Evolutionary conservation across 345 rosid species (phyloP).

Genomic region (Eucalyptus regnans): DNA sequence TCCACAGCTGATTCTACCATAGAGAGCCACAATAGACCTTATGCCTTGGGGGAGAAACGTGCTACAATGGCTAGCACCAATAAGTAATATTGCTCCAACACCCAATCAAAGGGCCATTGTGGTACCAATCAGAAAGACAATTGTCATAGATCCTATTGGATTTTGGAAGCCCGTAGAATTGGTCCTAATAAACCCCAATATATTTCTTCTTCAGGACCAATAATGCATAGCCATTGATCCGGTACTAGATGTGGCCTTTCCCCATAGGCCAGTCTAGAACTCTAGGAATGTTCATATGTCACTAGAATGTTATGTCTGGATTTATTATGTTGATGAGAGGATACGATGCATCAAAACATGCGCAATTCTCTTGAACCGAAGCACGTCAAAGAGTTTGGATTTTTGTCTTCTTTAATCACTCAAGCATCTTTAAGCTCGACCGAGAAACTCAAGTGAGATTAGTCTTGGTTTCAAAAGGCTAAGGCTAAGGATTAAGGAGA

Average conservation of each 20-base stretch:
- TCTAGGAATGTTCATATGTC: not conserved
- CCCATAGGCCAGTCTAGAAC: not conserved
- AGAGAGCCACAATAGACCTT: too few relatives aligned
- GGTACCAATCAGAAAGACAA: not conserved
- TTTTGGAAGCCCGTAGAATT: not conserved
- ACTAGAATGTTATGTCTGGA: not conserved
- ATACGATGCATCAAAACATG: not conserved
- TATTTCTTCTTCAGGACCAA: not conserved
- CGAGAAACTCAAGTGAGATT: not conserved
- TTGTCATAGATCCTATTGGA: not conserved
- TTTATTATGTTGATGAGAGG: not conserved
- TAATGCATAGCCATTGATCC: not conserved
- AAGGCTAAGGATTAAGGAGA: too few relatives aligned
- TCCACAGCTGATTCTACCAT: too few relatives aligned
- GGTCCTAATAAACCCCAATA: not conserved
- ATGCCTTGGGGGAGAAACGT: too few relatives aligned
- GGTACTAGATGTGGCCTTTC: too few relatives aligned
- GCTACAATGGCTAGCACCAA: too few relatives aligned
- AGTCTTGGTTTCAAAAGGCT: not conserved
- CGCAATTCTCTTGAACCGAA: not conserved
- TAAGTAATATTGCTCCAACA: not conserved
- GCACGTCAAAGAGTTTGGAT: not conserved
- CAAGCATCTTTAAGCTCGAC: not conserved
- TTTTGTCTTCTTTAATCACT: too few relatives aligned
- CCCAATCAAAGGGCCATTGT: not conserved